These are phyloP conservation scores for Saccharomycopsis amapae DNA, from an alignment of 805 yeast genomes.

Conservation along the genomic window DNA sequence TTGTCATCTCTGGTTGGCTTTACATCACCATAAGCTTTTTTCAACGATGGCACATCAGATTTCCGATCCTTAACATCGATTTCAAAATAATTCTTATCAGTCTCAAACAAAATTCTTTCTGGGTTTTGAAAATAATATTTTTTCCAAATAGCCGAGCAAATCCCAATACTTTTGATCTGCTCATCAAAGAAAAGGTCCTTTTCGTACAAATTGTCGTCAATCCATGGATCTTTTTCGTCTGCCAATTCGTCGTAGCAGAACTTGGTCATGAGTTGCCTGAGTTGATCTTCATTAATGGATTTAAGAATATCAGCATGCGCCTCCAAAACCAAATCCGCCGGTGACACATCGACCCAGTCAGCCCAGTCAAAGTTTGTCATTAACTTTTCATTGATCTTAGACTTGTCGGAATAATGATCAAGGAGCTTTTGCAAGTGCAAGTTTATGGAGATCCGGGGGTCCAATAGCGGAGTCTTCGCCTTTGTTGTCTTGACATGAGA, in stretches of 20 bases:
- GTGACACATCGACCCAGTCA: constrained; percentile 28
- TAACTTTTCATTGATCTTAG: neutral
- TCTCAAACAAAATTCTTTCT: constrained; percentile 26
- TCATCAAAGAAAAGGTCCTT: constrained; percentile 22
- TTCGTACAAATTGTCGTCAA: constrained; percentile 22
- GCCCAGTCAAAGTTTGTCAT: constrained; percentile 28
- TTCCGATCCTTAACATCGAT: constrained; percentile 25
- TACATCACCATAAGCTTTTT: neutral
- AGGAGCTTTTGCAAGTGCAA: constrained; percentile 3
- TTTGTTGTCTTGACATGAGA: constrained; percentile 2
- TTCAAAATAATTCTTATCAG: constrained; percentile 26
- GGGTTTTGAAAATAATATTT: constrained; percentile 27
- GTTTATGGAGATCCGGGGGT: constrained; percentile 16
- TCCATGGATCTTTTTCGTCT: constrained; percentile 25
- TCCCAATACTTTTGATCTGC: constrained; percentile 26
- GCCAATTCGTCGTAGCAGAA: constrained; percentile 24
- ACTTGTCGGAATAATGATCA: constrained; percentile 1
- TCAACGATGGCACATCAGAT: constrained; percentile 14
- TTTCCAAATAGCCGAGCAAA: constrained; percentile 27
- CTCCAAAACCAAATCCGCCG: constrained; percentile 26
- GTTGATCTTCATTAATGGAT: constrained; percentile 7
- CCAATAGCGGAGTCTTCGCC: constrained; percentile 8
- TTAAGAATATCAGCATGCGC: constrained; percentile 26
- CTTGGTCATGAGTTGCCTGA: constrained; percentile 8
- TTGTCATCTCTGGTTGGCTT: constrained; percentile 16